A percentile compares a stretch with the other conserved stretches of the same genome.
phyloP scores from a whole-genome alignment of 495 filamentous ascomycete species.

The Podospora pseudopauciseta region DNA sequence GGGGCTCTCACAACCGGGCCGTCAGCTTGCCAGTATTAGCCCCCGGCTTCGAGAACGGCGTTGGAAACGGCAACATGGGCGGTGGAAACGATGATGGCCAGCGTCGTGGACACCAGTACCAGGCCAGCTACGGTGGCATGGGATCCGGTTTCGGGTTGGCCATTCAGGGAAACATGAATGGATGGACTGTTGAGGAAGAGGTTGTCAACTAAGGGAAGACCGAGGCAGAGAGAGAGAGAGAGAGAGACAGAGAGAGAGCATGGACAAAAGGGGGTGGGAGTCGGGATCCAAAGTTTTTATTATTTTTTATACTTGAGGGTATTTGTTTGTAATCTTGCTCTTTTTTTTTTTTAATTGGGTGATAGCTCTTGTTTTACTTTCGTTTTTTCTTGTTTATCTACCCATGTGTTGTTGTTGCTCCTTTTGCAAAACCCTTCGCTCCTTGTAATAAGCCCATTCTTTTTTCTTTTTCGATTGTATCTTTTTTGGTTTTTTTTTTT shows the following conservation, averaged over 20 bases:
- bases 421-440: conserved; percentile 14
- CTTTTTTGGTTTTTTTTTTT: conserved; percentile 19
- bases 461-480: conserved; percentile 22
- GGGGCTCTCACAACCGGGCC: conserved; percentile 75
- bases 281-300: neutral
- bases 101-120: conserved; percentile 54
- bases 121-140: conserved; percentile 52
- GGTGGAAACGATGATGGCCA: conserved; percentile 43
- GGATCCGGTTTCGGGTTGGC: conserved; percentile 48
- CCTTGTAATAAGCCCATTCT: conserved; percentile 27
- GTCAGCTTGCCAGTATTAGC: conserved; percentile 73
- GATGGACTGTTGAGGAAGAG: conserved; percentile 54
- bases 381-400: conserved; percentile 9
- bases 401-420: conserved; percentile 8
- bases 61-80: conserved; percentile 43
- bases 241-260: conserved; percentile 2
- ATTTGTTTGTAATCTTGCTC: conserved; percentile 15
- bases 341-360: conserved; percentile 11
- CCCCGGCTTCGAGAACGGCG: conserved; percentile 50
- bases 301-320: neutral
- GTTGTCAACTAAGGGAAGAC: conserved; percentile 41
- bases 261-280: conserved; percentile 8
- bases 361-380: conserved; percentile 6
- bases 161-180: conserved; percentile 50
- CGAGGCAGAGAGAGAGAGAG: neutral